A percentile compares a stretch with the other conserved stretches of the same genome.
Conservation (phyloP, 257 asterid genomes). For the Capsicum baccatum region DNA sequence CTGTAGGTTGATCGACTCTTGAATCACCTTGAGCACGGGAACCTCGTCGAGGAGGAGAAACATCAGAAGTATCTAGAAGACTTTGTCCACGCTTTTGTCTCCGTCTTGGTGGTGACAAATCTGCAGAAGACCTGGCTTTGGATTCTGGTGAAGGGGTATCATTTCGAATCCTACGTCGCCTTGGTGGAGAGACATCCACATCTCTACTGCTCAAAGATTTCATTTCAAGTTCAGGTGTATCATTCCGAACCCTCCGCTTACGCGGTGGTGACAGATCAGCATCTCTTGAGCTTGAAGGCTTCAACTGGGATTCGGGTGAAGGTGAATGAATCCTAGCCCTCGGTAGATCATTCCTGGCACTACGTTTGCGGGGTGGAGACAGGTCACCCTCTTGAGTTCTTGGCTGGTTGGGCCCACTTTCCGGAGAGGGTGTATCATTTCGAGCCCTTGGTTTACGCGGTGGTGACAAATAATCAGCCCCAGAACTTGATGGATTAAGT, state of each 20-base stretch:
- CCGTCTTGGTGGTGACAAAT: slow-evolving; percentile 66
- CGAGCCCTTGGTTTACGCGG: slow-evolving; percentile 10
- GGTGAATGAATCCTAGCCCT: background rate
- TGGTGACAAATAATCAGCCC: slow-evolving; percentile 33
- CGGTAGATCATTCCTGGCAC: slow-evolving; percentile 1
- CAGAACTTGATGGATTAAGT: slow-evolving; percentile 14
- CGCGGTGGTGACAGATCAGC: slow-evolving; percentile 37
- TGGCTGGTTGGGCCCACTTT: background rate
- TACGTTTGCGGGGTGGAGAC: slow-evolving; percentile 66
- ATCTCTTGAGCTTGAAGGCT: slow-evolving; percentile 18
- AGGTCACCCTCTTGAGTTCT: slow-evolving; percentile 37
- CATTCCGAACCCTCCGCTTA: slow-evolving; percentile 44
- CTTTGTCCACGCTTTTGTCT: slow-evolving; percentile 38
- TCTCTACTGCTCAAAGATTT: background rate
- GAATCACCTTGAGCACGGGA: slow-evolving; percentile 37
- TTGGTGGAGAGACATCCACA: slow-evolving; percentile 34
- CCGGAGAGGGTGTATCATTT: slow-evolving; percentile 28
- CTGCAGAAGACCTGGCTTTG: slow-evolving; percentile 38
- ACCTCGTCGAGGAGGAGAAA: slow-evolving; percentile 68
- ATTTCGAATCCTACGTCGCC: slow-evolving; percentile 46
- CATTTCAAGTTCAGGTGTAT: slow-evolving; percentile 56
- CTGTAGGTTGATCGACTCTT: slow-evolving; percentile 36
- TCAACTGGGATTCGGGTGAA: slow-evolving; percentile 12
- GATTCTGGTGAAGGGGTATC: slow-evolving; percentile 62
- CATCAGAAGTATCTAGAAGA: slow-evolving; percentile 47